phyloP scores from a whole-genome alignment of 805 yeast genomes.

The Cyberlindnera misumaiensis region DNA sequence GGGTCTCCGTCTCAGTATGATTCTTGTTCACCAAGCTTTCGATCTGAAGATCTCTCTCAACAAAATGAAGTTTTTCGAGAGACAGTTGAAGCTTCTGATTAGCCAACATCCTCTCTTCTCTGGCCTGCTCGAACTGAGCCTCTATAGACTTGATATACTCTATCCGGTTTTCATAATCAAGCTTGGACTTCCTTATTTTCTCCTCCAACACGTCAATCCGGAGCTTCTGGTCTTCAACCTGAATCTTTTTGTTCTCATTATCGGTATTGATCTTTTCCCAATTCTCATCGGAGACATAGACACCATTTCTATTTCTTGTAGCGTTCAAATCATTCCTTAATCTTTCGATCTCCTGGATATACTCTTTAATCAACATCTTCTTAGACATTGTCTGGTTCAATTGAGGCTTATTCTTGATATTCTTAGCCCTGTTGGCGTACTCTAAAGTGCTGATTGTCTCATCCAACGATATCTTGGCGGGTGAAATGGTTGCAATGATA shows the following conservation, averaged over 20 bases:
- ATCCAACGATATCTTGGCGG: conserved; percentile 62
- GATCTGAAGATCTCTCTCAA: conserved; percentile 11
- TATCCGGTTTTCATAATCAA: conserved; percentile 32
- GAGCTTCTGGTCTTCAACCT: conserved; percentile 44
- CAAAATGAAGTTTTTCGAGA: conserved; percentile 2
- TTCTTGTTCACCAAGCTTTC: conserved; percentile 15
- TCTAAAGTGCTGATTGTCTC: conserved; percentile 79
- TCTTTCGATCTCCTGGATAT: conserved; percentile 47
- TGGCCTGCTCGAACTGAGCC: conserved; percentile 9
- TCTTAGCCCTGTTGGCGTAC: conserved; percentile 78
- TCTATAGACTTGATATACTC: conserved; percentile 18
- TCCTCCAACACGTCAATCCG: conserved; percentile 41
- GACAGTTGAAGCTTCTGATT: conserved; percentile 7
- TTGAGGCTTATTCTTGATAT: conserved; percentile 63
- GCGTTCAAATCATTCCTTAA: conserved; percentile 56
- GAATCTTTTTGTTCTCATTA: conserved; percentile 41
- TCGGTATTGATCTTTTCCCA: conserved; percentile 38
- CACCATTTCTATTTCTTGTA: conserved; percentile 58
- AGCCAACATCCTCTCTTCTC: conserved; percentile 6
- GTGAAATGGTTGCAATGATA: conserved; percentile 76
- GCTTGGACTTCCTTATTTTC: conserved; percentile 36
- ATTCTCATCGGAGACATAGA: conserved; percentile 49
- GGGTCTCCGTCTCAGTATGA: conserved; percentile 15
- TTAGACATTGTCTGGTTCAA: conserved; percentile 53
- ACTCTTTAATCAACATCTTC: conserved; percentile 45